Percentiles rank a stretch among this genome's conserved stretches.
phyloP scores from a whole-genome alignment of 2,329 filamentous ascomycete genomes.

The Ophiocordyceps camponoti-saundersi region DNA sequence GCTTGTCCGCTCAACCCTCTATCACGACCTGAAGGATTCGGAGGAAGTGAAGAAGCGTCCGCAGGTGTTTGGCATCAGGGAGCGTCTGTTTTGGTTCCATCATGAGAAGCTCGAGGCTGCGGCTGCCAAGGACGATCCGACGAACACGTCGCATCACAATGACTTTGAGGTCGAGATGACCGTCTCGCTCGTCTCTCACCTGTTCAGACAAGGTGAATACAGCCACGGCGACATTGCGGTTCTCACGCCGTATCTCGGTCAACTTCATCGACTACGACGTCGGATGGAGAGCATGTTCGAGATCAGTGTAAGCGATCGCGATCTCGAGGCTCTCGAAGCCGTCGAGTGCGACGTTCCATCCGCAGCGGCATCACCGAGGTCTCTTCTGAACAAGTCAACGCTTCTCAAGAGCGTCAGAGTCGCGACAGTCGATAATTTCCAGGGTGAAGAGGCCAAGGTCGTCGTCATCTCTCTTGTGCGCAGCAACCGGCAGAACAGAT shows the following conservation, averaged over 20 bases:
- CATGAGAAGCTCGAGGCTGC: slow-evolving; percentile 30
- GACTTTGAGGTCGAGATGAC: slow-evolving; percentile 47
- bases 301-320: slow-evolving; percentile 46
- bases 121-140: slow-evolving; percentile 11
- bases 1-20: slow-evolving; percentile 39
- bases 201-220: slow-evolving; percentile 49
- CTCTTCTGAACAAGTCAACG: slow-evolving; percentile 10
- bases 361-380: slow-evolving; percentile 1
- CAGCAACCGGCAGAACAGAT: slow-evolving; percentile 40
- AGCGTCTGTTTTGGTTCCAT: slow-evolving; percentile 44
- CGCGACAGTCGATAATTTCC: slow-evolving; percentile 60
- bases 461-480: slow-evolving; percentile 55
- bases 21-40: slow-evolving; percentile 37
- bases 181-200: slow-evolving; percentile 42
- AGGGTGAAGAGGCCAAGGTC: slow-evolving; percentile 60
- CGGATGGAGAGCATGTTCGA: slow-evolving; percentile 32
- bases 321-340: slow-evolving; percentile 33
- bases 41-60: slow-evolving; percentile 20
- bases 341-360: slow-evolving; percentile 10
- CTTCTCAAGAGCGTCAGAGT: slow-evolving; percentile 33
- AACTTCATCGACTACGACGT: slow-evolving; percentile 32
- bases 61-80: slow-evolving; percentile 32
- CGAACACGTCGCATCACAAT: slow-evolving; percentile 33
- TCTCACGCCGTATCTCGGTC: slow-evolving; percentile 47
- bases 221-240: slow-evolving; percentile 46